These are phyloP conservation scores for Leccinum solheimii DNA, from an alignment of 1,284 basidiomycete genomes.

Conservation along the genomic window DNA sequence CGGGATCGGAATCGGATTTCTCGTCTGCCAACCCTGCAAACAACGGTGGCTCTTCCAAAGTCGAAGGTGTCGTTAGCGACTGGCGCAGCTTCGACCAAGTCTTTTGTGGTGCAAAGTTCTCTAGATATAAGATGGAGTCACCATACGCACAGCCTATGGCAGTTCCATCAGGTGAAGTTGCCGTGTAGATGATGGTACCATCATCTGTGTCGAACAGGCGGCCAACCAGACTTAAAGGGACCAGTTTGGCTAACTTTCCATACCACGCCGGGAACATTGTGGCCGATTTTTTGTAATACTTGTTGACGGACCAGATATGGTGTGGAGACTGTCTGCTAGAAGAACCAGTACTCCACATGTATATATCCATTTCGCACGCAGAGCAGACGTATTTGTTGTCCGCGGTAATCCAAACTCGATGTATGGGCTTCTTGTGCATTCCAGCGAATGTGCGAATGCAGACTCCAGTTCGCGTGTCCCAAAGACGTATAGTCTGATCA, in stretches of 20 bases:
- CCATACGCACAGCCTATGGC: conserved; percentile 6
- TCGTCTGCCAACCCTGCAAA: neutral
- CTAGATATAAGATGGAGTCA: conserved; percentile 9
- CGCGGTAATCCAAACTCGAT: conserved; percentile 20
- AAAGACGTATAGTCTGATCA: conserved; percentile 24
- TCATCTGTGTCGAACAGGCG: conserved; percentile 12
- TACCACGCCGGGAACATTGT: conserved; percentile 22
- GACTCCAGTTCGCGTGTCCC: conserved; percentile 25
- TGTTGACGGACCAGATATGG: conserved; percentile 20
- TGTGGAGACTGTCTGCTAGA: conserved; percentile 10
- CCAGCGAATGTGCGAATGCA: conserved; percentile 17
- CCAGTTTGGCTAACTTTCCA: conserved; percentile 13
- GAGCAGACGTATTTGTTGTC: conserved; percentile 20
- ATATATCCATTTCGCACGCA: conserved; percentile 16
- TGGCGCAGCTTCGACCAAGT: conserved; percentile 12
- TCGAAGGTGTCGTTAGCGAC: conserved; percentile 5
- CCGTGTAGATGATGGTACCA: conserved; percentile 5
- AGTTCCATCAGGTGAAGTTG: conserved; percentile 13
- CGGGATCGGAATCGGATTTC: neutral
- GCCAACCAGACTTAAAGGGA: conserved; percentile 9
- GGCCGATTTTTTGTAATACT: conserved; percentile 11
- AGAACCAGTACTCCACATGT: conserved; percentile 12
- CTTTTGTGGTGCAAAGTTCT: conserved; percentile 1
- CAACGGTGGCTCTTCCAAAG: conserved; percentile 14
- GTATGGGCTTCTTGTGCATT: conserved; percentile 19